A percentile compares a stretch with the other conserved stretches of the same genome.
These are phyloP conservation scores for Mesembryanthemum crystallinum DNA, from an alignment of 148 eudicot genomes.

Conservation along the genomic window DNA sequence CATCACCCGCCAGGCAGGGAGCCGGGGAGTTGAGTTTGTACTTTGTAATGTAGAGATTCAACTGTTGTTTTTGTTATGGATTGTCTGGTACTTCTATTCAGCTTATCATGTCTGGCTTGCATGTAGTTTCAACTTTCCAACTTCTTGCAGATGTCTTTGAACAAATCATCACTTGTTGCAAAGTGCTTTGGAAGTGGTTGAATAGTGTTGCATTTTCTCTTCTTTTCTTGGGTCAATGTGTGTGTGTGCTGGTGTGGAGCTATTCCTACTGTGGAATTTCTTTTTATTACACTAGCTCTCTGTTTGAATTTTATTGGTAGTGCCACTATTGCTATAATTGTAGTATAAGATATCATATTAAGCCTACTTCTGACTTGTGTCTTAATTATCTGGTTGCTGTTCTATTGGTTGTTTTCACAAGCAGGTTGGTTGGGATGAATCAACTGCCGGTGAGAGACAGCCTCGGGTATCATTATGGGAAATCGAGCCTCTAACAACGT, in stretches of 20 bases:
- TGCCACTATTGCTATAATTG: background rate
- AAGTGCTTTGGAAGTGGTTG: background rate
- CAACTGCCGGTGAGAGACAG: constrained; percentile 96
- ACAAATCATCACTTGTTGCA: background rate
- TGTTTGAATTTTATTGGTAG: background rate
- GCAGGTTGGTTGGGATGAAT: constrained; percentile 99
- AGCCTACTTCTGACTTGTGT: background rate
- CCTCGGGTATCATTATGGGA: constrained; percentile 98
- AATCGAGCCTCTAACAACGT: constrained; percentile 94
- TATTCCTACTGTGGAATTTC: background rate
- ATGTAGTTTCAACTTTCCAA: background rate
- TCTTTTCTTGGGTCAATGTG: background rate
- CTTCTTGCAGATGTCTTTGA: background rate
- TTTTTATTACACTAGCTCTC: background rate
- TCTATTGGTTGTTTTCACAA: constrained; percentile 18
- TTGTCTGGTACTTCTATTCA: background rate
- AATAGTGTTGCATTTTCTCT: background rate
- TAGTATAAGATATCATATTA: background rate
- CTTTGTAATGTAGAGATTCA: no score
- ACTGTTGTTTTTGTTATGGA: background rate
- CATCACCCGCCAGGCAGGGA: background rate
- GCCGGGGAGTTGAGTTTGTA: background rate
- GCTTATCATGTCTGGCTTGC: background rate
- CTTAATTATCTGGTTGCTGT: constrained; percentile 3
- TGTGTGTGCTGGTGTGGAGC: background rate